Percentiles rank a stretch among this genome's conserved stretches.
These are phyloP conservation scores for Yamagishiella unicocca DNA, from an alignment of 139 green algal genomes.

Conservation along the genomic window DNA sequence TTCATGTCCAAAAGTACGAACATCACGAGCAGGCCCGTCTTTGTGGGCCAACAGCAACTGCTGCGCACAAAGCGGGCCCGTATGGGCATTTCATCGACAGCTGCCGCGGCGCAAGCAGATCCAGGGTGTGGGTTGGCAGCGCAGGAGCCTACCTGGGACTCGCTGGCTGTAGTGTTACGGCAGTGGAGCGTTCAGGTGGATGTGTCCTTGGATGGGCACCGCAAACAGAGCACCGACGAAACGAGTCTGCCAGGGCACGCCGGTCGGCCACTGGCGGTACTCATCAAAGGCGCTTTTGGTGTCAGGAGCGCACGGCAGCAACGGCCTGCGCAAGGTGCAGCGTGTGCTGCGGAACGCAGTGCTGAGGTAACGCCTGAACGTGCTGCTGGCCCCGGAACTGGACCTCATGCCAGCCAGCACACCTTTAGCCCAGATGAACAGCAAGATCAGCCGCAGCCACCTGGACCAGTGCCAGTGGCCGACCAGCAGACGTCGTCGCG, in stretches of 20 bases:
- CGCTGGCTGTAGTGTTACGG: background rate
- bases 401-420: too few species aligned
- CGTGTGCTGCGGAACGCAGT: background rate
- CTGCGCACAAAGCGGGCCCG: background rate
- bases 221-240: background rate
- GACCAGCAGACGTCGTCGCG: too few species aligned
- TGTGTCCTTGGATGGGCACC: background rate
- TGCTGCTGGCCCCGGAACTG: too few species aligned
- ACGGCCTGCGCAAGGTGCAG: background rate
- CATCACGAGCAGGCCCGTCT: background rate
- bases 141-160: too few species aligned
- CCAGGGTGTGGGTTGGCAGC: too few species aligned
- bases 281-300: constrained; percentile 18
- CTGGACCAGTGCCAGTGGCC: too few species aligned
- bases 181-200: constrained; percentile 51
- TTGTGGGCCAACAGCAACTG: background rate
- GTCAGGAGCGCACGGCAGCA: constrained; percentile 30
- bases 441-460: too few species aligned
- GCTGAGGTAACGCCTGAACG: too few species aligned
- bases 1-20: background rate
- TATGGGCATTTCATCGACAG: background rate
- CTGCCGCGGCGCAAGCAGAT: background rate
- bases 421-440: too few species aligned
- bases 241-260: background rate
- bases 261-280: background rate